Conservation (phyloP, 2,329 filamentous ascomycete species). For the Madurella fahalii region DNA sequence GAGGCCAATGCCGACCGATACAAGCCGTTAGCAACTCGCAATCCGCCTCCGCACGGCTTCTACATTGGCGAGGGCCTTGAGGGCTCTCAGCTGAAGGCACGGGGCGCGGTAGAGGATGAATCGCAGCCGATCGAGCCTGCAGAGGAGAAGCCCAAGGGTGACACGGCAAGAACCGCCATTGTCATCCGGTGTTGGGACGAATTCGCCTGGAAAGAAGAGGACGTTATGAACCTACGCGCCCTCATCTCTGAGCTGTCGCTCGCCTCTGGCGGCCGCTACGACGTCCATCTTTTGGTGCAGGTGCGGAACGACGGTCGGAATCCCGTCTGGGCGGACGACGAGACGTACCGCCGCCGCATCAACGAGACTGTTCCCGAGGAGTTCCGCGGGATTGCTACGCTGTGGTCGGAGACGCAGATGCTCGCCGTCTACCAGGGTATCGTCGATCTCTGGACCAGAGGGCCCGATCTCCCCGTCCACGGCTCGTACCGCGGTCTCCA, state of each 20-base stretch:
- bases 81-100: conserved; percentile 25
- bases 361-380: conserved; percentile 71
- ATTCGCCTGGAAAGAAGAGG: conserved; percentile 73
- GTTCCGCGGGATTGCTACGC: conserved; percentile 80
- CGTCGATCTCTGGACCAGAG: conserved; percentile 66
- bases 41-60: conserved; percentile 46
- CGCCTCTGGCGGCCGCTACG: conserved; percentile 79
- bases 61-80: conserved; percentile 40
- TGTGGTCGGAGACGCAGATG: conserved; percentile 97
- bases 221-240: conserved; percentile 75
- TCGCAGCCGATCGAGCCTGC: conserved; percentile 17
- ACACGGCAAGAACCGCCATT: conserved; percentile 65
- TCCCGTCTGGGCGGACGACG: conserved; percentile 73
- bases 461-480: conserved; percentile 71
- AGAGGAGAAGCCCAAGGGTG: conserved; percentile 29
- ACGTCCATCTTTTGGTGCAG: conserved; percentile 80
- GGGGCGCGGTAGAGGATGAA: conserved; percentile 23
- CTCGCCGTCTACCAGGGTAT: conserved; percentile 82
- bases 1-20: conserved; percentile 68
- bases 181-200: conserved; percentile 80
- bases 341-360: conserved; percentile 63
- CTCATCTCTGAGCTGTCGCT: conserved; percentile 79
- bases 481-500: conserved; percentile 89
- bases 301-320: conserved; percentile 71
- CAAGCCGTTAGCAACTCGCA: conserved; percentile 41